Evolutionary conservation across 73 alveolate genomes (phyloP).

Genomic region (Paramecium caudatum): DNA sequence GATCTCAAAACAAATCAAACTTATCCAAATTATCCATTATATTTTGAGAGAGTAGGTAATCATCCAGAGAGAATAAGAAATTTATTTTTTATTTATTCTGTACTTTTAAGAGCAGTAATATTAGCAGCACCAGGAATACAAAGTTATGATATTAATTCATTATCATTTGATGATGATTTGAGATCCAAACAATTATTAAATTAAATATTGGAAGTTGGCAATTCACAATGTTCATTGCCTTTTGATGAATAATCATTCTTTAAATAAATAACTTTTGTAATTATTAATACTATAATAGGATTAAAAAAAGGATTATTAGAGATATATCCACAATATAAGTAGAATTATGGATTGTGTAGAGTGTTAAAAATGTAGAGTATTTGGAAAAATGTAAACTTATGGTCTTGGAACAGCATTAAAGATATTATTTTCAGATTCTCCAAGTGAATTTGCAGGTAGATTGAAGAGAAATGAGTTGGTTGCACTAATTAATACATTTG

Average conservation of each 20-base stretch:
- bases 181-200: slow-evolving; percentile 79
- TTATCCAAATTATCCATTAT: slow-evolving; percentile 86
- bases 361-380: slow-evolving; percentile 95
- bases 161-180: slow-evolving; percentile 81
- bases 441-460: slow-evolving; percentile 77
- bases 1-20: slow-evolving; percentile 80
- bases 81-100: slow-evolving; percentile 87
- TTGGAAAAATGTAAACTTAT: slow-evolving; percentile 92
- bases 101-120: slow-evolving; percentile 89
- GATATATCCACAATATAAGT: slow-evolving; percentile 88
- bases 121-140: slow-evolving; percentile 80
- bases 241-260: slow-evolving; percentile 82
- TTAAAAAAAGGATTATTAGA: slow-evolving; percentile 72
- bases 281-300: slow-evolving; percentile 61
- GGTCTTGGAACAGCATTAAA: slow-evolving; percentile 96
- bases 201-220: slow-evolving; percentile 79
- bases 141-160: slow-evolving; percentile 85
- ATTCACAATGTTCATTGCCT: slow-evolving; percentile 78
- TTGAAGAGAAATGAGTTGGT: slow-evolving; percentile 86
- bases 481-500: slow-evolving; percentile 81
- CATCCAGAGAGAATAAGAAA: slow-evolving; percentile 92
- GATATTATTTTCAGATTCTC: slow-evolving; percentile 82
- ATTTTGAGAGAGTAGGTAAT: slow-evolving; percentile 84
- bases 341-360: slow-evolving; percentile 95
- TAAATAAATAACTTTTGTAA: slow-evolving; percentile 41